These are phyloP conservation scores for Rhododendron simsii DNA, from an alignment of 148 eudicot genomes.

Conservation along the genomic window DNA sequence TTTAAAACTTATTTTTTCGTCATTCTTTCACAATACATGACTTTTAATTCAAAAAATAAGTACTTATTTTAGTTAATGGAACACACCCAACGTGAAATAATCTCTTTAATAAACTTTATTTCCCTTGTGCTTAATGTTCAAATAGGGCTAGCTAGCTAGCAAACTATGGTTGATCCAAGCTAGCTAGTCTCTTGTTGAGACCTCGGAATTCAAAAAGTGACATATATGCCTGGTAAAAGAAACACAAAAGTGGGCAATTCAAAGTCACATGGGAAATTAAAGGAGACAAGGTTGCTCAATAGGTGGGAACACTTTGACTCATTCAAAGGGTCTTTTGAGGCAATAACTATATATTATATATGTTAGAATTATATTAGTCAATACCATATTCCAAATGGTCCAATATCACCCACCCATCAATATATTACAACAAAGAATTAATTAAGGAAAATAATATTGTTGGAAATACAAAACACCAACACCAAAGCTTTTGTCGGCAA, in stretches of 20 bases:
- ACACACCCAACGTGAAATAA: neutral
- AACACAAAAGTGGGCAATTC: neutral
- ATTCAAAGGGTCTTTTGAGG: neutral
- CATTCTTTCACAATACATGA: too few species aligned
- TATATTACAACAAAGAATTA: neutral
- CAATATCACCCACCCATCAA: neutral
- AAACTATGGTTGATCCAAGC: neutral
- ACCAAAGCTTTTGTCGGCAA: neutral
- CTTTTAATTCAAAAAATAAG: too few species aligned
- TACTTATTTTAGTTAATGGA: too few species aligned
- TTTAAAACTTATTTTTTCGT: too few species aligned
- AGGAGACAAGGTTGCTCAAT: neutral
- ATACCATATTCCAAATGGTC: neutral
- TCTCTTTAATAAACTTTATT: neutral
- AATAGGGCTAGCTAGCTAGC: too few species aligned
- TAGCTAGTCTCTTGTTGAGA: neutral
- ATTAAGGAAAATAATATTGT: neutral
- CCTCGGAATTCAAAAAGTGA: neutral
- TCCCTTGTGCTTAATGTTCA: neutral
- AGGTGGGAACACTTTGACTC: neutral
- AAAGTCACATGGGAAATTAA: neutral
- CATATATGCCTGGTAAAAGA: neutral
- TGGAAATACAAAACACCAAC: neutral
- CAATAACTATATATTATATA: too few species aligned
- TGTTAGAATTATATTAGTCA: neutral